Evolutionary conservation across 2,329 filamentous ascomycete species (phyloP).

Genomic region (Aureobasidium sp.): DNA sequence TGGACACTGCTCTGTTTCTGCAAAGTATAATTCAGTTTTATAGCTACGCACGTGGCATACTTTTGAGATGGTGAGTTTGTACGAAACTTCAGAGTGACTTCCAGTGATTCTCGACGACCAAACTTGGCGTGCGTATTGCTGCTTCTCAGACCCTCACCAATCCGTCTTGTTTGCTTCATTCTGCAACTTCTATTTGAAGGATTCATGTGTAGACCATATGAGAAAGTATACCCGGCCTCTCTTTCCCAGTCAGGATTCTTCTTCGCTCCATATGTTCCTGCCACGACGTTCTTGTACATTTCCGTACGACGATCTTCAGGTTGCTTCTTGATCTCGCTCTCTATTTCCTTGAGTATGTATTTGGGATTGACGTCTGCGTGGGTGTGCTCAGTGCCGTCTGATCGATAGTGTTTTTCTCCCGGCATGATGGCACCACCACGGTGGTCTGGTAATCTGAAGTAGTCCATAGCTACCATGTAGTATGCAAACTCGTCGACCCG

Average conservation of each 20-base stretch:
- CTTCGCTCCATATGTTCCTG: neutral
- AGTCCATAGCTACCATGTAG: neutral
- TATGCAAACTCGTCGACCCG: neutral
- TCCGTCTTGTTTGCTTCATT: too few relatives aligned
- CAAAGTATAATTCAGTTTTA: too few relatives aligned
- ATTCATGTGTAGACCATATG: too few relatives aligned
- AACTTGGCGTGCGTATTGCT: too few relatives aligned
- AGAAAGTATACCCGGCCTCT: too few relatives aligned
- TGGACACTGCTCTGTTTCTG: neutral
- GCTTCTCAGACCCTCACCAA: too few relatives aligned
- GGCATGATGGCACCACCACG: neutral
- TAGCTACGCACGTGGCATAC: too few relatives aligned
- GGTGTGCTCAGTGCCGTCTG: neutral
- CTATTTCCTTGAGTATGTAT: neutral
- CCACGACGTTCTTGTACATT: neutral
- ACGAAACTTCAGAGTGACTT: too few relatives aligned
- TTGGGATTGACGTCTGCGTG: neutral
- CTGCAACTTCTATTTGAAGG: too few relatives aligned
- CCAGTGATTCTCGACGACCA: too few relatives aligned
- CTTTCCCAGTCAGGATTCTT: neutral
- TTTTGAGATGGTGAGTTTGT: too few relatives aligned
- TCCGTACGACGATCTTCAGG: neutral
- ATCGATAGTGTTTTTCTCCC: neutral
- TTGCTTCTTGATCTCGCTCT: neutral
- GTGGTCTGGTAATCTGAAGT: neutral